Evolutionary conservation across 257 asterid species (phyloP).

Genomic region (Echium plantagineum): DNA sequence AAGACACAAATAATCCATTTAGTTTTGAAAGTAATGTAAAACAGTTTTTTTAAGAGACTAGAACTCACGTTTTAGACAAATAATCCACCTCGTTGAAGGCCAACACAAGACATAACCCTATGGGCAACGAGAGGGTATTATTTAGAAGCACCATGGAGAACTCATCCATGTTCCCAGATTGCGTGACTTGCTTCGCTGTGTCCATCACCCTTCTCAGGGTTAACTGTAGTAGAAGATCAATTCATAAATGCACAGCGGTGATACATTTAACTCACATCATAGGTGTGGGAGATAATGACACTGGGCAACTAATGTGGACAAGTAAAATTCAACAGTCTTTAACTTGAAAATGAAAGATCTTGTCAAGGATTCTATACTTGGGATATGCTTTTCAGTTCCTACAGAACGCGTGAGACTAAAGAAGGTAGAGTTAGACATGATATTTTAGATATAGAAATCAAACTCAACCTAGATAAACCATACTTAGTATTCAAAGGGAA

Average conservation of each 20-base stretch:
- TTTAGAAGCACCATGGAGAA: conserved; percentile 92
- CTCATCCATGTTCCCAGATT: conserved; percentile 77
- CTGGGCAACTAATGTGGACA: not conserved
- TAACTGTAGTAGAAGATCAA: conserved; percentile 34
- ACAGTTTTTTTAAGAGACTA: conserved; percentile 6
- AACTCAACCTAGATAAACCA: not conserved
- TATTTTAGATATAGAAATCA: not conserved
- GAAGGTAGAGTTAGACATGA: not conserved
- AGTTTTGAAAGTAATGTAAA: not conserved
- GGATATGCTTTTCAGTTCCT: too few species aligned
- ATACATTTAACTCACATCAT: not conserved
- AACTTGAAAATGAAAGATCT: not conserved
- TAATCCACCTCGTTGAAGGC: conserved; percentile 70
- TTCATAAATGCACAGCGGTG: conserved; percentile 3
- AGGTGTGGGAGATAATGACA: not conserved
- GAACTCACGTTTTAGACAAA: conserved; percentile 70
- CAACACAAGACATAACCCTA: conserved; percentile 56
- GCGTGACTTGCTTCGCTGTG: conserved; percentile 82
- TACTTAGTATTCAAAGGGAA: not conserved
- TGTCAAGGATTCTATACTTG: too few species aligned
- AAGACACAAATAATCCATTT: too few species aligned
- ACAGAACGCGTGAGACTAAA: too few species aligned
- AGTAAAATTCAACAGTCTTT: not conserved
- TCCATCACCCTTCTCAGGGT: conserved; percentile 90
- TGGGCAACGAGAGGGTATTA: conserved; percentile 78